These are phyloP conservation scores for Corinectria fuckeliana DNA, from an alignment of 2,329 filamentous ascomycete species.

Conservation along the genomic window DNA sequence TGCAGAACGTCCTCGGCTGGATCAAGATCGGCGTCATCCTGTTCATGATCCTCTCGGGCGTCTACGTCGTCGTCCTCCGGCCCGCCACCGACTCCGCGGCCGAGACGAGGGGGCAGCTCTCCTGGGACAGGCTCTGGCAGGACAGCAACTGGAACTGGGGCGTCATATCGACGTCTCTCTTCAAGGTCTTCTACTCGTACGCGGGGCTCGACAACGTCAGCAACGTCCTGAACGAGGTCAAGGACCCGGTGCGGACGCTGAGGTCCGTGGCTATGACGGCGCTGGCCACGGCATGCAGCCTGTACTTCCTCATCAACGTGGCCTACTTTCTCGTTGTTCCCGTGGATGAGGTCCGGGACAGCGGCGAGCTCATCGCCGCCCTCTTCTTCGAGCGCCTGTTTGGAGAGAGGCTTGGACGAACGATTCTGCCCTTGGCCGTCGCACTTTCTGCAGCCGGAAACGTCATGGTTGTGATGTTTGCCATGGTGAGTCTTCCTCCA, in stretches of 20 bases:
- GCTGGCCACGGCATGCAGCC: constrained; percentile 64
- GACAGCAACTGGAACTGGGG: constrained; percentile 74
- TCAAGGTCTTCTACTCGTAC: constrained; percentile 75
- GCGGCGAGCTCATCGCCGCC: constrained; percentile 71
- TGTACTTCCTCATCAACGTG: constrained; percentile 73
- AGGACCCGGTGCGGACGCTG: constrained; percentile 69
- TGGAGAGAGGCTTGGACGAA: constrained; percentile 62
- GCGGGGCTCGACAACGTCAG: constrained; percentile 70
- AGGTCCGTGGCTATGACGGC: constrained; percentile 67
- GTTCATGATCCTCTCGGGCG: constrained; percentile 66
- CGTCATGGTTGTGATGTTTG: constrained; percentile 75
- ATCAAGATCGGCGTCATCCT: constrained; percentile 65
- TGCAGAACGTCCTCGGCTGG: constrained; percentile 69
- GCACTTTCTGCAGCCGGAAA: constrained; percentile 73
- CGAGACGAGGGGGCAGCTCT: constrained; percentile 23
- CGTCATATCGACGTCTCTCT: constrained; percentile 69
- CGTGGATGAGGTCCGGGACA: constrained; percentile 68
- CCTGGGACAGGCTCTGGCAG: constrained; percentile 65
- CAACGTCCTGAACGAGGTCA: constrained; percentile 75
- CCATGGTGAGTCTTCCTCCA: constrained; percentile 61
- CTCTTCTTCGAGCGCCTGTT: constrained; percentile 72
- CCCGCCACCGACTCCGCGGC: constrained; percentile 29
- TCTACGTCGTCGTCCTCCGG: constrained; percentile 62
- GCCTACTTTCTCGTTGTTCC: constrained; percentile 69
- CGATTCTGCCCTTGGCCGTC: constrained; percentile 67